These are phyloP conservation scores for Aureobasidium sp. DNA, from an alignment of 2,329 filamentous ascomycete species.

Conservation along the genomic window DNA sequence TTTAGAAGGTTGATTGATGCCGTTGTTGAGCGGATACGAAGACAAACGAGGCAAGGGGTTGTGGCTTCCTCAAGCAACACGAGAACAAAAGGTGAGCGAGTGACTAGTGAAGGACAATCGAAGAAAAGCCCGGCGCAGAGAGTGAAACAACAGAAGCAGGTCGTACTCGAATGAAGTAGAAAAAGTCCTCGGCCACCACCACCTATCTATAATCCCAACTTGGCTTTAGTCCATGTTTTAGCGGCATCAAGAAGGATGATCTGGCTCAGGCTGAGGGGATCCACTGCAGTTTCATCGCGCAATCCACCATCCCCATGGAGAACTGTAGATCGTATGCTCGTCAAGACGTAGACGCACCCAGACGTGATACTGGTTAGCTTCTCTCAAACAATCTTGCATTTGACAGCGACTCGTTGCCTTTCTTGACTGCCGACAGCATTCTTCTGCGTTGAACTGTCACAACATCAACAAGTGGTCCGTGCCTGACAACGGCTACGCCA, in stretches of 20 bases:
- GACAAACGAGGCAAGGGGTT: slow-evolving; percentile 9
- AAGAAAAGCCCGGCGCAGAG: neutral
- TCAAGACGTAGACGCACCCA: neutral
- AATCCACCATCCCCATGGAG: slow-evolving; percentile 7
- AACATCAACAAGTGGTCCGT: slow-evolving; percentile 5
- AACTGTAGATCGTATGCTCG: slow-evolving; percentile 3
- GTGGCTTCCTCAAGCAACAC: neutral
- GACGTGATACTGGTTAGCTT: neutral
- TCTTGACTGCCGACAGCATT: slow-evolving; percentile 2
- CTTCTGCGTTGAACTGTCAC: slow-evolving; percentile 3
- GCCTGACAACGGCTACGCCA: neutral
- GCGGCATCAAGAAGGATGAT: neutral
- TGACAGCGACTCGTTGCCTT: neutral
- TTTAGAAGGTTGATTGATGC: neutral
- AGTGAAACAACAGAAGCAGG: neutral
- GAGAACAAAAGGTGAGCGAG: neutral
- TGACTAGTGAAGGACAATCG: neutral
- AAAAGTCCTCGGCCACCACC: neutral
- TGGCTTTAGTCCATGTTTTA: slow-evolving; percentile 5
- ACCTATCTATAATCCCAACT: slow-evolving; percentile 8
- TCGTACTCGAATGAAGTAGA: neutral
- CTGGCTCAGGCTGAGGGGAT: slow-evolving; percentile 10
- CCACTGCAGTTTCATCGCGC: slow-evolving; percentile 13
- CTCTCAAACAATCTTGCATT: neutral
- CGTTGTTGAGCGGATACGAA: neutral